These are phyloP conservation scores for Magnolia officinalis DNA, from an alignment of 164 flowering plant genomes.

Conservation along the genomic window DNA sequence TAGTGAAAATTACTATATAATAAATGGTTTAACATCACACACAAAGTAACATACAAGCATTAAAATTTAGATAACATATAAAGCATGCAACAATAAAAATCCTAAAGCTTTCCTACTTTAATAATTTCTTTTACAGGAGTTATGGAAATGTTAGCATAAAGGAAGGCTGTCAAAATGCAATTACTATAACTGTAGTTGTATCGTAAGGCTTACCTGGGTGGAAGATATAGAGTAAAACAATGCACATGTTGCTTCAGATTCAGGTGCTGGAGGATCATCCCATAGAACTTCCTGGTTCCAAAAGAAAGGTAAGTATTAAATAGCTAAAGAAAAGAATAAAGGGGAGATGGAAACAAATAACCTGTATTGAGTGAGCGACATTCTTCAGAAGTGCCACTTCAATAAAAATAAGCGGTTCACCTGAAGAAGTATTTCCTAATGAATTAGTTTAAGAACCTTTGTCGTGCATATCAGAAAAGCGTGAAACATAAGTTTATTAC, in stretches of 20 bases:
- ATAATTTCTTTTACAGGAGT: not conserved
- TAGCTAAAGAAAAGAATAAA: not conserved
- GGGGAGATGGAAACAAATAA: conserved; percentile 11
- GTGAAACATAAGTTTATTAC: not conserved
- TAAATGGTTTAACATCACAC: not conserved
- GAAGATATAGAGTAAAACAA: conserved; percentile 94
- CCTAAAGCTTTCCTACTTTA: not conserved
- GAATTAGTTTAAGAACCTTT: not conserved
- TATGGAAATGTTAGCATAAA: not conserved
- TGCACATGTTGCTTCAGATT: conserved; percentile 80
- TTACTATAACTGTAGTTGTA: not conserved
- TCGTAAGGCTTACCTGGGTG: conserved; percentile 56
- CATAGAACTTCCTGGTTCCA: conserved; percentile 76
- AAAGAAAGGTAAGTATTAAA: not conserved
- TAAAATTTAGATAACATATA: not conserved
- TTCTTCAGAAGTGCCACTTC: conserved; percentile 89
- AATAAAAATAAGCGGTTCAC: conserved; percentile 91
- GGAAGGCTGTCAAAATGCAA: not conserved
- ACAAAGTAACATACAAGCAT: not conserved
- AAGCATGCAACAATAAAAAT: not conserved
- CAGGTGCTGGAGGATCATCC: conserved; percentile 83
- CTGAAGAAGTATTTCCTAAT: conserved; percentile 31
- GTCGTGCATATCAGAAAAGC: not conserved
- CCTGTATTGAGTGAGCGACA: conserved; percentile 86
- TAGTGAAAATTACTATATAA: not conserved